phyloP scores from a whole-genome alignment of 257 asterid genomes.

The Solanum neorickii region DNA sequence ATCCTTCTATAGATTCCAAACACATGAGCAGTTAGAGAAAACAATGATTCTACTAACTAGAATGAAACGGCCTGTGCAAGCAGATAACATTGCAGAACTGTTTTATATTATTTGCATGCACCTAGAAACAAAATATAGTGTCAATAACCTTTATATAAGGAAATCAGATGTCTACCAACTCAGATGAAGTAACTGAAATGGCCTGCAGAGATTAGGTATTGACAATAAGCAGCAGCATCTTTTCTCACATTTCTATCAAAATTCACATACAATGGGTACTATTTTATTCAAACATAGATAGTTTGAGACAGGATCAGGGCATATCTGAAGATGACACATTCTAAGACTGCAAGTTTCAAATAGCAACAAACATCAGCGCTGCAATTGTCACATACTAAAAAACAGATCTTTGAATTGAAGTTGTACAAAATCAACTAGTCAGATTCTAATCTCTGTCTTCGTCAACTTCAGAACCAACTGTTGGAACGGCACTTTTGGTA shows the following conservation, averaged over 20 bases:
- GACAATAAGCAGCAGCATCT: background rate
- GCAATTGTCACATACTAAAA: background rate
- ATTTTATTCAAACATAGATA: background rate
- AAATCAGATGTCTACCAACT: background rate
- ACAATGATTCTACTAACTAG: background rate
- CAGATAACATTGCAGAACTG: background rate
- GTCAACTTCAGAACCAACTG: conserved; percentile 13
- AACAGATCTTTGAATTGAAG: background rate
- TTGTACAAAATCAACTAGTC: background rate
- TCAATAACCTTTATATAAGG: background rate
- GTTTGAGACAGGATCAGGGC: background rate
- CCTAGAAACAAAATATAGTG: background rate
- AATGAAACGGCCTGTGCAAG: background rate
- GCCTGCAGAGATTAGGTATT: background rate
- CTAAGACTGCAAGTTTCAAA: background rate
- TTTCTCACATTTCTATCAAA: background rate
- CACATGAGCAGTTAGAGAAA: background rate
- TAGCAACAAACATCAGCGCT: background rate
- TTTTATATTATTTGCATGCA: background rate
- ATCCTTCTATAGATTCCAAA: background rate
- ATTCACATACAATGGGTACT: background rate
- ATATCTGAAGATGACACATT: background rate
- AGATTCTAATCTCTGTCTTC: conserved; percentile 4
- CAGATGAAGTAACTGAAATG: background rate
- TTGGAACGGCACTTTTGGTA: background rate